Evolutionary conservation across 371 early-diverging fungal species (phyloP), one percentile per base, ranked within the genome.

Genomic region (Mortierella sp.): DNA sequence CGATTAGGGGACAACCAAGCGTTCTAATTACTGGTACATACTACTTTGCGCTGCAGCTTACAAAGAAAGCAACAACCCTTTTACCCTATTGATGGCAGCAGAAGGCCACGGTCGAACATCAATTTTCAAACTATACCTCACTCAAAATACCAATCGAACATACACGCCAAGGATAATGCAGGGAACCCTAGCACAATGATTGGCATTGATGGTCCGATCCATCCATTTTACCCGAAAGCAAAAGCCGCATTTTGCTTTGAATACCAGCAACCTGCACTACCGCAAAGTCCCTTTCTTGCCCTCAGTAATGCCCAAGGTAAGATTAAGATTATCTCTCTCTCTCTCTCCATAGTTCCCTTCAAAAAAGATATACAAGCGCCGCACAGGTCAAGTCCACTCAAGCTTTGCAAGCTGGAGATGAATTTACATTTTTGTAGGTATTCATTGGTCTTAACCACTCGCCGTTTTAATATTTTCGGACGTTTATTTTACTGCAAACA

Each of bases 331-430:
- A 50, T 50, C 55, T 10, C 38, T 7, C 24, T 24, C 21, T 19
- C 38, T 24, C 42, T 21, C 38, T 31, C 34, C 8, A 34, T 68
- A 24, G n/a, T 68, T 68, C 6, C 2, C 34, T 58, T 58, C 10
- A 28, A 34, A 4, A 8, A 24, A n/a, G 9, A n/a, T n/a, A 38
- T 68, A 68, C 68, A 68, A 42, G 38, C 42, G 44, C 68, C 68
- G 68, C 68, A 68, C 68, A 68, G 68, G 24, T 38, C 68, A 68
- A 68, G 44, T 42, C 19, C 19, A 31, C 19, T 50, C 50, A 50
- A 9, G 50, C 7, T 34, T 16, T 21, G 21, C 9, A 11, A 24
- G 68, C 68, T 68, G 68, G 44, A 68, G 38, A 21, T 68, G 68
- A 68, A 68, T 10, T 10, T 21, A 28, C 24, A 38, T 5, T 50